Conservation (phyloP, 2,329 filamentous ascomycete genomes). For the Penicillium sp. region DNA sequence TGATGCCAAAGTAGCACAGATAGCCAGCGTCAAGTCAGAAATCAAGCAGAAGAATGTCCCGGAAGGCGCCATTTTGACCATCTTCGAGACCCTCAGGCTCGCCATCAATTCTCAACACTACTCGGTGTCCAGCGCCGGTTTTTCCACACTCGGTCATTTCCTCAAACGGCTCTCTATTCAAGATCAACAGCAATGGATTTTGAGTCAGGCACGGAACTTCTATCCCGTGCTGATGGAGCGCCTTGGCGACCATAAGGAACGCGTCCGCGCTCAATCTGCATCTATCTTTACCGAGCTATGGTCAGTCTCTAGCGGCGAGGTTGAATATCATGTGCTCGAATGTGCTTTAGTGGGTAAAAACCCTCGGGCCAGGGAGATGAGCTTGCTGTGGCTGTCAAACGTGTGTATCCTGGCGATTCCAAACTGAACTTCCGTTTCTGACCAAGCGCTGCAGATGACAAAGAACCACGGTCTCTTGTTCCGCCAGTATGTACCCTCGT, state of each 20-base stretch:
- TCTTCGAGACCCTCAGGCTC: conserved; percentile 75
- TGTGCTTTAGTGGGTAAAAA: conserved; percentile 74
- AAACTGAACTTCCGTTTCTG: no score
- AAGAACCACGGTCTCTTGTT: conserved; percentile 73
- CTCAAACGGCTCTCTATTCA: conserved; percentile 81
- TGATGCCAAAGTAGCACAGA: conserved; percentile 63
- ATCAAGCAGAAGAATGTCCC: conserved; percentile 93
- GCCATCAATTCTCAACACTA: conserved; percentile 72
- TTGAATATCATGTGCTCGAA: conserved; percentile 74
- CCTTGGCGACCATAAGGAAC: conserved; percentile 82
- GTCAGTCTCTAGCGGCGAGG: conserved; percentile 61
- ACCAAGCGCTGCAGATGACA: conserved; percentile 66
- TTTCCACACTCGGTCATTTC: conserved; percentile 81
- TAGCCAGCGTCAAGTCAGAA: conserved; percentile 72
- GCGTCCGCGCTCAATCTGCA: conserved; percentile 66
- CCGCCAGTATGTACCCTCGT: conserved; percentile 69
- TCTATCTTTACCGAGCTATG: conserved; percentile 75
- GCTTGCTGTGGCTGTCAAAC: conserved; percentile 78
- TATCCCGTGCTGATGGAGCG: conserved; percentile 74
- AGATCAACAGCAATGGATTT: conserved; percentile 65
- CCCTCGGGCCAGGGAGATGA: conserved; percentile 73
- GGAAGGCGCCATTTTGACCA: conserved; percentile 59
- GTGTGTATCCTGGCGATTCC: conserved; percentile 41
- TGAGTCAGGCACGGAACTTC: conserved; percentile 63
- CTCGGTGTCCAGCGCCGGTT: conserved; percentile 71